Conservation (phyloP, 116 monocot species). For the Trichopus zeylanicus region DNA sequence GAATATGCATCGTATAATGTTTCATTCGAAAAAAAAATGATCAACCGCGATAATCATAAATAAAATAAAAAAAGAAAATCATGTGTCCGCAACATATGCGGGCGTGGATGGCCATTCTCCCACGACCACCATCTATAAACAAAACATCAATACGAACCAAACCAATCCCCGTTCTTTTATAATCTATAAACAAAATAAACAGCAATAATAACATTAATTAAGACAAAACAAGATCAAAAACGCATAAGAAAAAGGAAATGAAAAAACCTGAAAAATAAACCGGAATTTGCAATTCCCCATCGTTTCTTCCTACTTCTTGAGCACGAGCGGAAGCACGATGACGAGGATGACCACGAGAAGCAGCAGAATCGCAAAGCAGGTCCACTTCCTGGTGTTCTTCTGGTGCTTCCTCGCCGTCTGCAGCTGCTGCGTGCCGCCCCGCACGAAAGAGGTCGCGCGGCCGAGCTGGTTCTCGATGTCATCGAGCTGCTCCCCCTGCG, state of each 20-base stretch:
- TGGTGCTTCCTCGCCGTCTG: constrained; percentile 26
- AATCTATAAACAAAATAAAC: not conserved
- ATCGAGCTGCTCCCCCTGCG: constrained; percentile 50
- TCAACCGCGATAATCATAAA: too few relatives aligned
- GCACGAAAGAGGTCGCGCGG: constrained; percentile 27
- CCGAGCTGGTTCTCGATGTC: constrained; percentile 48
- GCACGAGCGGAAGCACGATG: constrained; percentile 42
- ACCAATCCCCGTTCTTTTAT: too few relatives aligned
- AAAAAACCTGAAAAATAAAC: not conserved
- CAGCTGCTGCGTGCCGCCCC: constrained; percentile 27
- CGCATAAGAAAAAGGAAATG: not conserved
- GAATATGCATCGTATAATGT: too few relatives aligned
- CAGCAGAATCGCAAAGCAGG: constrained; percentile 24
- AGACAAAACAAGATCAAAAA: not conserved
- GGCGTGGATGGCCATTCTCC: too few relatives aligned
- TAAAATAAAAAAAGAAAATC: too few relatives aligned
- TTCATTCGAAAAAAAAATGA: too few relatives aligned
- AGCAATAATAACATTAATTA: not conserved
- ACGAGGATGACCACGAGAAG: constrained; percentile 28
- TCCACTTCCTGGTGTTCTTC: constrained; percentile 48
- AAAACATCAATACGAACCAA: too few relatives aligned
- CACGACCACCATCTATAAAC: too few relatives aligned
- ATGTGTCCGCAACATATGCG: too few relatives aligned
- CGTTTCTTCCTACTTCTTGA: constrained; percentile 10
- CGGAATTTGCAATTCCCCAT: not conserved